phyloP scores from a whole-genome alignment of 306 rosid genomes.

The Datisca glomerata region DNA sequence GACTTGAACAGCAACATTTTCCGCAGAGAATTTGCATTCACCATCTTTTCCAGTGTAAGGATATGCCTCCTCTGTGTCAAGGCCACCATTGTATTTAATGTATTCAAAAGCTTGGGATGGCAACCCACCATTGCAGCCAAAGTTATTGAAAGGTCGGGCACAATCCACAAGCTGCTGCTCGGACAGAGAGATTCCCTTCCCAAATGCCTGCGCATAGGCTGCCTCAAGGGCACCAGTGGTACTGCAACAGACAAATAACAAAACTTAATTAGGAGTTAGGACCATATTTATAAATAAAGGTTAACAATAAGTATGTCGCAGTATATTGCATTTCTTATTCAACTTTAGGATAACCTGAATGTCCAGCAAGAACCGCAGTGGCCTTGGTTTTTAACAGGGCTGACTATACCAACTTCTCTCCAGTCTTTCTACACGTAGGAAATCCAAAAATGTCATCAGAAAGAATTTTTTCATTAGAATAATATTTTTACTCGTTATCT shows the following conservation, averaged over 20 bases:
- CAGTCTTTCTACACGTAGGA: conserved; percentile 68
- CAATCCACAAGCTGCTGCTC: conserved; percentile 98
- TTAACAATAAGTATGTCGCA: not conserved
- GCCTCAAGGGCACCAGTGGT: conserved; percentile 94
- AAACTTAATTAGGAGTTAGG: not conserved
- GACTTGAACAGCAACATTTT: conserved; percentile 60
- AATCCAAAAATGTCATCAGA: not conserved
- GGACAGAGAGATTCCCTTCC: conserved; percentile 64
- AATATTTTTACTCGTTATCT: not conserved
- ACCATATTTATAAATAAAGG: not conserved
- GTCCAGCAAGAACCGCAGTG: conserved; percentile 64
- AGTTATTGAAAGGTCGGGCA: conserved; percentile 82
- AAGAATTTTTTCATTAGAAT: too few relatives aligned
- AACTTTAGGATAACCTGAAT: conserved; percentile 26
- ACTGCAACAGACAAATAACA: conserved; percentile 30
- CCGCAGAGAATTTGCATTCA: conserved; percentile 46
- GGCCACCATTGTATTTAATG: conserved; percentile 84
- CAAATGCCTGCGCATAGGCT: conserved; percentile 66
- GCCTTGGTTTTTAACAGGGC: conserved; percentile 77
- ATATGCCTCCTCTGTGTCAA: conserved; percentile 75
- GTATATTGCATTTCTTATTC: conserved; percentile 1
- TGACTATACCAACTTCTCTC: conserved; percentile 73
- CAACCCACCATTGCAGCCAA: conserved; percentile 80
- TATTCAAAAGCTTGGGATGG: conserved; percentile 98
- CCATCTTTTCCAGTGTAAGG: conserved; percentile 56